Percentiles rank a stretch among this genome's conserved stretches.
These are phyloP conservation scores for Haplosporangium sp. DNA, from an alignment of 371 early-diverging fungal species.

Conservation along the genomic window DNA sequence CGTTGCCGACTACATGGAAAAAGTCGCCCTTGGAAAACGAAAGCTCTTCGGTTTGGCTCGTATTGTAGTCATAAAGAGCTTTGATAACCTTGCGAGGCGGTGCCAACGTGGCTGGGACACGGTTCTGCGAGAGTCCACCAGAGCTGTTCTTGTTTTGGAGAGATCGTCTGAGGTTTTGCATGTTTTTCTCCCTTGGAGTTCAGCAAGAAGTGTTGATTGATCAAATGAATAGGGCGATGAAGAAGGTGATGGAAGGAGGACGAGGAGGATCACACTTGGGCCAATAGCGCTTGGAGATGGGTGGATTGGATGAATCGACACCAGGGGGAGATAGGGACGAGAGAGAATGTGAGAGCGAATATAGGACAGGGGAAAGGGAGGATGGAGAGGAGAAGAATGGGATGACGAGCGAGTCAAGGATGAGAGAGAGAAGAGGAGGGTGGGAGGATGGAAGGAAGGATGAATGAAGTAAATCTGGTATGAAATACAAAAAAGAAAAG, in stretches of 20 bases:
- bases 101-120: slow-evolving; percentile 32
- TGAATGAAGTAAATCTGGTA: not conserved
- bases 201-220: not conserved
- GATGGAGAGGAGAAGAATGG: not conserved
- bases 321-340: too few relatives aligned
- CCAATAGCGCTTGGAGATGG: too few relatives aligned
- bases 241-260: not conserved
- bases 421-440: not conserved
- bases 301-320: too few relatives aligned
- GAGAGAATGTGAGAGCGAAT: not conserved
- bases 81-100: slow-evolving; percentile 90
- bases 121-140: slow-evolving; percentile 40
- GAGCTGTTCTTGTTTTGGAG: slow-evolving; percentile 34
- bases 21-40: slow-evolving; percentile 89
- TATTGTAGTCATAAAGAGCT: slow-evolving; percentile 79
- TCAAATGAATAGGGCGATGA: not conserved
- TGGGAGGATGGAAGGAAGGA: not conserved
- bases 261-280: not conserved
- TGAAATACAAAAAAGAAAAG: not conserved
- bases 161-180: slow-evolving; percentile 43
- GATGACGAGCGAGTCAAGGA: not conserved
- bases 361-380: slow-evolving; percentile 1
- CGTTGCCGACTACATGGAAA: slow-evolving; percentile 88
- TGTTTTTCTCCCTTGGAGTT: slow-evolving; percentile 12
- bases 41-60: slow-evolving; percentile 75